phyloP scores from a whole-genome alignment of 768 basidiomycete genomes.

The Mycena indigotica region DNA sequence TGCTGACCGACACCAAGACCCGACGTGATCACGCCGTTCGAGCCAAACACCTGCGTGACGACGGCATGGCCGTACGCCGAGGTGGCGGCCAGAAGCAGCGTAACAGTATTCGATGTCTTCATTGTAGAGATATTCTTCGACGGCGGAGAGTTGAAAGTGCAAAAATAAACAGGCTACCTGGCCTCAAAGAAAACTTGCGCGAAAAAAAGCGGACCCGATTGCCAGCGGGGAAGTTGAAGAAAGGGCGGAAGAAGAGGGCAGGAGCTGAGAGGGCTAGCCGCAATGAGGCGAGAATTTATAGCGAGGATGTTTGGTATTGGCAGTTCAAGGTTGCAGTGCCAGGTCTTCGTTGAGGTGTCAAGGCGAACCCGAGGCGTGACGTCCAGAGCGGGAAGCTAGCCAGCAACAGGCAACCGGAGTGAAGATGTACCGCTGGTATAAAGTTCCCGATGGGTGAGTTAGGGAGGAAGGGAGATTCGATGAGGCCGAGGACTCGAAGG shows the following conservation, averaged over 20 bases:
- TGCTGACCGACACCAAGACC: conserved; percentile 29
- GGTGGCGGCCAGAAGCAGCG: conserved; percentile 16
- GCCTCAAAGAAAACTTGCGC: not conserved
- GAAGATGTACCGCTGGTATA: too few species aligned
- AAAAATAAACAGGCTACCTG: conserved; percentile 12
- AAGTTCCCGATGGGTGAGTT: too few species aligned
- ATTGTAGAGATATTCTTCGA: conserved; percentile 4
- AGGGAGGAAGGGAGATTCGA: too few species aligned
- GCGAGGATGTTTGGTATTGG: too few species aligned
- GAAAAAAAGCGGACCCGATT: conserved; percentile 6
- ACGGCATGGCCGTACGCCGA: conserved; percentile 29
- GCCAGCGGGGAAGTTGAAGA: conserved; percentile 6
- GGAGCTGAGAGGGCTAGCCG: not conserved
- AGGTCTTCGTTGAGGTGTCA: too few species aligned
- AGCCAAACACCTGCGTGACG: conserved; percentile 26
- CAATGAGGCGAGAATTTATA: too few species aligned
- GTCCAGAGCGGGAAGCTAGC: too few species aligned
- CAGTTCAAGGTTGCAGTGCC: too few species aligned
- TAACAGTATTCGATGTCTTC: conserved; percentile 20
- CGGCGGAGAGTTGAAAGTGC: not conserved
- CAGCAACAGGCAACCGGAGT: too few species aligned
- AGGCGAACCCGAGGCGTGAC: too few species aligned
- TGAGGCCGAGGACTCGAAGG: too few species aligned
- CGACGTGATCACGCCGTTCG: conserved; percentile 29
- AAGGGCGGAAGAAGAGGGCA: not conserved